Evolutionary conservation across 2,329 filamentous ascomycete genomes (phyloP).

Genomic region (Fusarium oligoseptatum): DNA sequence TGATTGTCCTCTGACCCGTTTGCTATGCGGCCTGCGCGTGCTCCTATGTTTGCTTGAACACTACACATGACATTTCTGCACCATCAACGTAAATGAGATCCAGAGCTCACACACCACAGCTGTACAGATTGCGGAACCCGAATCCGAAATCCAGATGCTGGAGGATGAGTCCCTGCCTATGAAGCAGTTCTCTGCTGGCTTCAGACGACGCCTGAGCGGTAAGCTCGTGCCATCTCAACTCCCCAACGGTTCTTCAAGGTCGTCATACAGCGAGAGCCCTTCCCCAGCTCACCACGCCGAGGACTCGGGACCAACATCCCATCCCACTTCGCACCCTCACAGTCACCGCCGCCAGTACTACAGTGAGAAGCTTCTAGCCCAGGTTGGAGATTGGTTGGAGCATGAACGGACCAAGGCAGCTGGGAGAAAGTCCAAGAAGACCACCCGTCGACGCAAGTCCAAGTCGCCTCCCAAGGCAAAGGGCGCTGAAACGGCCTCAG

Average conservation of each 20-base stretch:
- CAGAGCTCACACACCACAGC: constrained; percentile 53
- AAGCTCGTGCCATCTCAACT: constrained; percentile 47
- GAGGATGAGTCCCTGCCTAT: constrained; percentile 50
- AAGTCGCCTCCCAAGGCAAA: constrained; percentile 52
- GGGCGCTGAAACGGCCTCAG: constrained; percentile 5
- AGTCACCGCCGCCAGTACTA: constrained; percentile 55
- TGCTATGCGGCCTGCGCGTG: neutral
- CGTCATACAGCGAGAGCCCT: constrained; percentile 57
- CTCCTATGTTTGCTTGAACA: neutral
- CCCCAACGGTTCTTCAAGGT: constrained; percentile 57
- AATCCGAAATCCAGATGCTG: constrained; percentile 47
- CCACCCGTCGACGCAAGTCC: constrained; percentile 58
- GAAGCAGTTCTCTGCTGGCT: constrained; percentile 52
- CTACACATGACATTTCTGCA: neutral
- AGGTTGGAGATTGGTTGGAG: constrained; percentile 87
- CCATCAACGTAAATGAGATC: neutral
- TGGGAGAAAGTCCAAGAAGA: constrained; percentile 59
- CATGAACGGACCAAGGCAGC: constrained; percentile 77
- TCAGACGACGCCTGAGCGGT: constrained; percentile 52
- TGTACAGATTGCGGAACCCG: constrained; percentile 71
- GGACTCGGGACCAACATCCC: constrained; percentile 42
- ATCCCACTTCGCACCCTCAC: constrained; percentile 43
- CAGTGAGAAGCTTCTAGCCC: constrained; percentile 73
- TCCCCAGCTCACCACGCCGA: constrained; percentile 47
- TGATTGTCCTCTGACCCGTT: constrained; percentile 4